A percentile compares a stretch with the other conserved stretches of the same genome.
phyloP scores from a whole-genome alignment of 805 yeast genomes.

The Kodamaea hsintzibuensis region DNA sequence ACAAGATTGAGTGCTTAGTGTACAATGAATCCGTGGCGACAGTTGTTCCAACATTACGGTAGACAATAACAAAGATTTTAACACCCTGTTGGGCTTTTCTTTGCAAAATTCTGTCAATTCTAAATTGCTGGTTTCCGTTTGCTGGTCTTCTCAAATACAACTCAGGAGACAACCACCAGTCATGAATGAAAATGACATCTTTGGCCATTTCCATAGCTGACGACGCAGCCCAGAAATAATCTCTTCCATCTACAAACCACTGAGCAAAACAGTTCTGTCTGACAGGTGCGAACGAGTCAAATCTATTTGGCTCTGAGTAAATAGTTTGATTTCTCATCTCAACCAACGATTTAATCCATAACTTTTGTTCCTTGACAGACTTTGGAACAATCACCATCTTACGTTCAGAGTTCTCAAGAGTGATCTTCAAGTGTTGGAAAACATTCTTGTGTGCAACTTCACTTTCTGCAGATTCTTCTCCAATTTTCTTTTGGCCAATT shows the following conservation, averaged over 20 bases:
- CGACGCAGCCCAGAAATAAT: constrained; percentile 94
- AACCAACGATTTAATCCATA: constrained; percentile 76
- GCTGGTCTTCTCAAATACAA: constrained; percentile 91
- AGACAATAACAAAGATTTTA: constrained; percentile 86
- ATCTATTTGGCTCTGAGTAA: constrained; percentile 77
- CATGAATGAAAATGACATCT: constrained; percentile 92
- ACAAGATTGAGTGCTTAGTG: constrained; percentile 90
- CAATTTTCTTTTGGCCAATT: constrained; percentile 24
- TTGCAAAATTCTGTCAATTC: constrained; percentile 84
- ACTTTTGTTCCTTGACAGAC: constrained; percentile 60
- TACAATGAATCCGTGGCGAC: constrained; percentile 93
- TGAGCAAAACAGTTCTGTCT: constrained; percentile 85
- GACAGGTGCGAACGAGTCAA: constrained; percentile 90
- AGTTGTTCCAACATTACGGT: constrained; percentile 90
- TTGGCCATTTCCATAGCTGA: constrained; percentile 91
- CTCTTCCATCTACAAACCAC: constrained; percentile 96
- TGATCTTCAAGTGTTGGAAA: constrained; percentile 52
- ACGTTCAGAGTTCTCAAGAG: constrained; percentile 74
- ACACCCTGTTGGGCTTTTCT: constrained; percentile 94
- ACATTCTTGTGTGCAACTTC: constrained; percentile 40
- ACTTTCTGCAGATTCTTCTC: constrained; percentile 23
- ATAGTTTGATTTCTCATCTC: constrained; percentile 65
- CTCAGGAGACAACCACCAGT: constrained; percentile 99
- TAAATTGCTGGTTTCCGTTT: constrained; percentile 90
- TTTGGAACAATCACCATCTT: constrained; percentile 70